These are phyloP conservation scores for Akanthomyces muscarius DNA, from an alignment of 2,329 filamentous ascomycete genomes.

Conservation along the genomic window DNA sequence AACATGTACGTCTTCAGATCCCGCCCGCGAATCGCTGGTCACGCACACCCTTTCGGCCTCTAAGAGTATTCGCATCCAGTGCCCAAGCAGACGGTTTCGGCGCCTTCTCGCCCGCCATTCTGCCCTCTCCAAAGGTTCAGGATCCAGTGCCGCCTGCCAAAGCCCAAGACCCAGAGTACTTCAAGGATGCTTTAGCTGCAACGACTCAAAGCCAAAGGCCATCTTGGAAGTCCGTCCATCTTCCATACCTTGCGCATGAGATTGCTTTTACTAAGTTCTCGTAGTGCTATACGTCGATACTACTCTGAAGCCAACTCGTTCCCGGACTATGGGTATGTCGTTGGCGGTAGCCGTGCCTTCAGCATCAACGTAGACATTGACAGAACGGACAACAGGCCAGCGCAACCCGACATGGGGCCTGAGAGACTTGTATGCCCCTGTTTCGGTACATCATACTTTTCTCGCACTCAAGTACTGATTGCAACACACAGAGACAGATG, in stretches of 20 bases:
- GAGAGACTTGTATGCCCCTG: not conserved
- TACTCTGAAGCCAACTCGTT: slow-evolving; percentile 35
- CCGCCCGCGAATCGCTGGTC: no score
- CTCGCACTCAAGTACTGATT: not conserved
- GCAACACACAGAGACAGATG: slow-evolving; percentile 22
- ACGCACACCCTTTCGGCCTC: not conserved
- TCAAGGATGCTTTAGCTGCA: not conserved
- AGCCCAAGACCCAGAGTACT: not conserved
- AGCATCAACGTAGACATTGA: slow-evolving; percentile 13
- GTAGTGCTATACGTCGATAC: slow-evolving; percentile 34
- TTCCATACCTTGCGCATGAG: not conserved
- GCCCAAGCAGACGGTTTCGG: not conserved
- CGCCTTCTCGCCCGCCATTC: not conserved
- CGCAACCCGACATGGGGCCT: slow-evolving; percentile 10
- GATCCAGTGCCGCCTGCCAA: not conserved
- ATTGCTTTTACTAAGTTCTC: not conserved
- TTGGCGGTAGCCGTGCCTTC: slow-evolving; percentile 9
- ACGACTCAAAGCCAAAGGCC: not conserved
- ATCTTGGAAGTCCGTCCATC: slow-evolving; percentile 5
- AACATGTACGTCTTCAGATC: not conserved
- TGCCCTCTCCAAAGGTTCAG: not conserved
- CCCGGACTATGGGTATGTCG: slow-evolving; percentile 40
- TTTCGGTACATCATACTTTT: not conserved
- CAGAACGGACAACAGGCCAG: slow-evolving; percentile 23
- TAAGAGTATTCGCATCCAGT: not conserved